These are phyloP conservation scores for Linderniella brevidens DNA, from an alignment of 257 asterid genomes.

Conservation along the genomic window DNA sequence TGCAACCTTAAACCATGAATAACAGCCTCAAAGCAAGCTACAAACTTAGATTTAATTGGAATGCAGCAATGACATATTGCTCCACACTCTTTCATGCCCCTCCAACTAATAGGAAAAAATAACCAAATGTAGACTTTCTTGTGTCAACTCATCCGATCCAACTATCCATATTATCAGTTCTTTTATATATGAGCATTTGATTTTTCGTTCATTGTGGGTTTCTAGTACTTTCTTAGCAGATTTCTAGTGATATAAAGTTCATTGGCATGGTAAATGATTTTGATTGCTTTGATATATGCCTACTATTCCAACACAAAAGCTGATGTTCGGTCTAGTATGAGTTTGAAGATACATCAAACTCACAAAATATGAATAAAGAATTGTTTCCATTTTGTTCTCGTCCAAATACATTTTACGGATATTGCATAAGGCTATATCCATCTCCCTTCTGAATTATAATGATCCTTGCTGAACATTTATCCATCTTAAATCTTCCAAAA, in stretches of 20 bases:
- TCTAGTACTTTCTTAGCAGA: neutral
- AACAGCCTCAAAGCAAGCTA: neutral
- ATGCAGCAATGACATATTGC: neutral
- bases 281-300: neutral
- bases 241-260: neutral
- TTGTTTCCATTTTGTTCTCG: no score
- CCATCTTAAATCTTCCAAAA: neutral
- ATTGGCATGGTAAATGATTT: no score
- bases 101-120: neutral
- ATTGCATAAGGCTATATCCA: no score
- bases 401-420: no score
- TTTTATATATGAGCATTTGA: neutral
- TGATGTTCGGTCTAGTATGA: neutral
- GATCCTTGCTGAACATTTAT: neutral
- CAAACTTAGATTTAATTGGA: neutral
- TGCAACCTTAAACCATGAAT: neutral
- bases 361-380: neutral
- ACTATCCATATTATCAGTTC: neutral
- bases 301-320: neutral
- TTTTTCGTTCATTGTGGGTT: neutral
- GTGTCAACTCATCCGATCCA: neutral
- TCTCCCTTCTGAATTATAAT: neutral
- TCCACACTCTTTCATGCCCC: neutral
- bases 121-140: neutral
- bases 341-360: neutral